Base-by-base conservation (phyloP, 768 basidiomycete species). In the Termitomyces sp. region DNA sequence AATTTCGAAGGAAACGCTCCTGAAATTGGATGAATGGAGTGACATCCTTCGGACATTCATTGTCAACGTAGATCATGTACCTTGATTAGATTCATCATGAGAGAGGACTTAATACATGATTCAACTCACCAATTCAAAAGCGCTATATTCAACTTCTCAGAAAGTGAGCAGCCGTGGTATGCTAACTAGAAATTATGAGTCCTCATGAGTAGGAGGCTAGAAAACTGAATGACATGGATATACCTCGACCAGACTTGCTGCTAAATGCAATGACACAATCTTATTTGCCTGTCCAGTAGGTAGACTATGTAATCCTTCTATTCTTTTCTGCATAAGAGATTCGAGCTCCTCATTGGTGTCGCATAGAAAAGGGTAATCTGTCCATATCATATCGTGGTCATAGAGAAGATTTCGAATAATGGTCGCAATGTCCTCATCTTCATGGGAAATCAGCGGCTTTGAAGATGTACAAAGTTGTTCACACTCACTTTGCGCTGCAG, bases 81-180 rank as follows among this genome's bases (percentile, higher is more conserved):
- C 67, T 67, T 51, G 7, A 23, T 23, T 23, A n/a, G n/a, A 23
- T 23, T 23, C 23, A 23, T 2, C 2, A 23, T 23, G 23, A 1
- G 8, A 35, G 20, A 23, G 2, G 4, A 23, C 23, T 23, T 23
- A 23, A 1, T 16, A 16, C 36, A 16, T 40, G 1, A 6, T 3
- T 18, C 16, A 4, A 43, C 53, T 28, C 10, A 69, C 68, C 68
- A 69, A n/a, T 60, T 62, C 44, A 60, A 64, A 2, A 67, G 44
- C 0, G 61, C 64, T 14, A 64, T 56, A 26, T 56, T 44, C 26
- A 46, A 35, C 30, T 67, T 67, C 32, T 62, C 62, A 16, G 55
- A 50, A 10, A 67, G 55, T 3, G 64, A 56, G 33, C 57, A 61
- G 2, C 56, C 48, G 7, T 57, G 53, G 46, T 62, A 67, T 3